A percentile compares a stretch with the other conserved stretches of the same genome.
Evolutionary conservation across 306 rosid genomes (phyloP).

Genomic region (Prunus padus): DNA sequence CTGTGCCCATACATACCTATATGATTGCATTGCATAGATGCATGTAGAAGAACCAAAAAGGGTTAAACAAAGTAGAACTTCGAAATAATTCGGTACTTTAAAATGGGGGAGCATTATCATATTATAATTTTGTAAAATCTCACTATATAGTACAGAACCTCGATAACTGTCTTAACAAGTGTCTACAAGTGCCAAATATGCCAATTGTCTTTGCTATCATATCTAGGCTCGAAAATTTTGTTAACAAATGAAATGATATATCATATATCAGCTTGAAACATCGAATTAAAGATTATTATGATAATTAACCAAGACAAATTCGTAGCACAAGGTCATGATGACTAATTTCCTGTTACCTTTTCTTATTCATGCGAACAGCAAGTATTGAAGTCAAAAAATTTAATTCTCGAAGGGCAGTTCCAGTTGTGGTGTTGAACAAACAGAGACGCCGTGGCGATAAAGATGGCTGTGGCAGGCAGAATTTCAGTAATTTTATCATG

Average conservation of each 20-base stretch:
- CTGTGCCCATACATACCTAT: neutral
- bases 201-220: neutral
- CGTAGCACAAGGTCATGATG: neutral
- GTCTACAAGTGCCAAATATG: neutral
- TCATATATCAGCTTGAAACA: neutral
- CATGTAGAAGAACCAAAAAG: neutral
- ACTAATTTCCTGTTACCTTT: slow-evolving; percentile 45
- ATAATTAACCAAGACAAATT: neutral
- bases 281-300: neutral
- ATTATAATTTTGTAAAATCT: neutral
- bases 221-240: neutral
- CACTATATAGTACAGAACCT: neutral
- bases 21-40: neutral
- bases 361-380: slow-evolving; percentile 80
- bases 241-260: neutral
- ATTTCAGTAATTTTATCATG: neutral
- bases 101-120: neutral
- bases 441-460: slow-evolving; percentile 95
- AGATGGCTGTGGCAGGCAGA: slow-evolving; percentile 61
- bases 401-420: slow-evolving; percentile 70
- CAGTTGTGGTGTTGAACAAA: slow-evolving; percentile 74
- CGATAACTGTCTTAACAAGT: neutral
- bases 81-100: neutral
- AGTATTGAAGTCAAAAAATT: slow-evolving; percentile 90
- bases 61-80: neutral